Evolutionary conservation across 129 eudicot genomes (phyloP).

Genomic region (Kitagawia praeruptora): DNA sequence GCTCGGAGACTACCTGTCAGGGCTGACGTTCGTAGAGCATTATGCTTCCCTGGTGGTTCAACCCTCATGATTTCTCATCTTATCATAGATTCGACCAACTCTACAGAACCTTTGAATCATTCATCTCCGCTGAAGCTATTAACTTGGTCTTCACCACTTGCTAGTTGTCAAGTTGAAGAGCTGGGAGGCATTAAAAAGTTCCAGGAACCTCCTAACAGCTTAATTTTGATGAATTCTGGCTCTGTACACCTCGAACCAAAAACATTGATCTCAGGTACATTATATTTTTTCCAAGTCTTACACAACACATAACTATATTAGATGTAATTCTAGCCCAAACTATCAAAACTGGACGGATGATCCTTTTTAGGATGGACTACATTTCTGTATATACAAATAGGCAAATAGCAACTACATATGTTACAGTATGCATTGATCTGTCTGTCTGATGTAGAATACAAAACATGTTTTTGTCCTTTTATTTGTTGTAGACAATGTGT

Average conservation of each 20-base stretch:
- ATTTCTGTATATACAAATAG: not conserved
- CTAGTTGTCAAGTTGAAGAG: constrained; percentile 18
- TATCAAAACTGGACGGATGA: not conserved
- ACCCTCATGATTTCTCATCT: constrained; percentile 77
- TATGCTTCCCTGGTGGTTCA: constrained; percentile 96
- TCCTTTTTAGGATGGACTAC: not conserved
- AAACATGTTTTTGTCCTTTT: not conserved
- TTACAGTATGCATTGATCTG: not conserved
- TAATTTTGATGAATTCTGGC: constrained; percentile 5
- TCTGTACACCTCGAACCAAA: constrained; percentile 18
- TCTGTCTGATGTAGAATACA: not conserved
- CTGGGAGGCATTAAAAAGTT: constrained; percentile 1
- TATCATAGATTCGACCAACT: constrained; percentile 23
- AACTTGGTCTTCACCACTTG: constrained; percentile 18
- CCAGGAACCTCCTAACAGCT: constrained; percentile 5
- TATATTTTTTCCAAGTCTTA: not conserved
- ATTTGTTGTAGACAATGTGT: not conserved
- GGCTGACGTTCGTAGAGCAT: constrained; percentile 70
- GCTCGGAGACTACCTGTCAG: constrained; percentile 61
- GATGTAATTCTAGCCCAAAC: not conserved
- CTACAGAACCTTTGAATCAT: constrained; percentile 15
- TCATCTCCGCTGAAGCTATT: constrained; percentile 29
- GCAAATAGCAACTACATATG: not conserved
- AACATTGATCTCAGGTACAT: constrained; percentile 15
- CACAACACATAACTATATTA: not conserved